A percentile compares a stretch with the other conserved stretches of the same genome.
Conservation (phyloP, 2,329 filamentous ascomycete species). For the Calonectria naviculata region DNA sequence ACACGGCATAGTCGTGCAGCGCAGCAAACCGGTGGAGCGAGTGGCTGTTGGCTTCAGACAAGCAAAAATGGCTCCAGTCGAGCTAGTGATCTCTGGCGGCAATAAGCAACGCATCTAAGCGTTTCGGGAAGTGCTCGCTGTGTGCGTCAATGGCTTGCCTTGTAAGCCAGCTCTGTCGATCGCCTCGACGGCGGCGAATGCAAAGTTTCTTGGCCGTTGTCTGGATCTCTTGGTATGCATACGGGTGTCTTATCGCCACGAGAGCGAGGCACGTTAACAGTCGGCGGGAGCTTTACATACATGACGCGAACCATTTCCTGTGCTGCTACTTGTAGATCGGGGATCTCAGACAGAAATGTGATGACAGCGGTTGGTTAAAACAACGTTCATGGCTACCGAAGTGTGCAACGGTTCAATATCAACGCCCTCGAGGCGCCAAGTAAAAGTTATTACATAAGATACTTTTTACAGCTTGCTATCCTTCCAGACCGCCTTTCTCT, state of each 20-base stretch:
- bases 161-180: not conserved
- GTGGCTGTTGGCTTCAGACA: not conserved
- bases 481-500: conserved; percentile 75
- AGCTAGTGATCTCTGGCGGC: not conserved
- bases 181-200: not conserved
- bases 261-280: not conserved
- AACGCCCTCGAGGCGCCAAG: not conserved
- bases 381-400: not conserved
- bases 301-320: not conserved
- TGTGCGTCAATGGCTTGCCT: conserved; percentile 2
- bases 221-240: not conserved
- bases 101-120: not conserved
- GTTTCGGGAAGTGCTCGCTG: not conserved
- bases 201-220: not conserved
- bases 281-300: not conserved
- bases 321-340: not conserved
- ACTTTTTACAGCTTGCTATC: conserved; percentile 67
- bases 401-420: not conserved
- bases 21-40: not conserved
- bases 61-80: not conserved
- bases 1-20: not conserved
- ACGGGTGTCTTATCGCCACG: not conserved
- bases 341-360: not conserved
- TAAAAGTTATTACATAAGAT: not conserved
- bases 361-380: not conserved